Evolutionary conservation across 495 filamentous ascomycete genomes (phyloP).

Genomic region (Cudoniella acicularis): DNA sequence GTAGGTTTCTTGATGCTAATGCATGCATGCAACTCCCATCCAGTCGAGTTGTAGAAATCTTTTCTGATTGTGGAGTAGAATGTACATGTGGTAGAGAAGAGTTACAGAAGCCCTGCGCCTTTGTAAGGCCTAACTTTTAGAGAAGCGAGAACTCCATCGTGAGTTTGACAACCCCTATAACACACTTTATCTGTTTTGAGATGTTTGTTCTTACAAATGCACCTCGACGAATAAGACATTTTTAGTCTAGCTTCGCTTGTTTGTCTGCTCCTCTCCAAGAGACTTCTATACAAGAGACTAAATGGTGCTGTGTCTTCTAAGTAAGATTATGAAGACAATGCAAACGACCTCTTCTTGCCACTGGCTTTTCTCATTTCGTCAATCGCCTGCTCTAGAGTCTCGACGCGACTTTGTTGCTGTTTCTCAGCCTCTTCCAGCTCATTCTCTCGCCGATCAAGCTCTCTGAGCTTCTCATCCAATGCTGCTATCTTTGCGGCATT

Average conservation of each 20-base stretch:
- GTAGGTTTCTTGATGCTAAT: no score
- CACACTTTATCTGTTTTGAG: no score
- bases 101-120: neutral
- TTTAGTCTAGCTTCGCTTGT: neutral
- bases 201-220: no score
- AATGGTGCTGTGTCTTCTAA: neutral
- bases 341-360: constrained; percentile 37
- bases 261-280: neutral
- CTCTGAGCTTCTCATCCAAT: constrained; percentile 60
- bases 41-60: neutral
- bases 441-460: constrained; percentile 52
- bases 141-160: constrained; percentile 1
- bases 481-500: constrained; percentile 64
- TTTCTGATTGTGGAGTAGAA: constrained; percentile 16
- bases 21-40: neutral
- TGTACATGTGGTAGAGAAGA: constrained; percentile 16
- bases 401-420: constrained; percentile 52
- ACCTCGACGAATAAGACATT: neutral
- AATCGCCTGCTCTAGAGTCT: constrained; percentile 65
- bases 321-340: constrained; percentile 4
- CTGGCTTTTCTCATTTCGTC: constrained; percentile 53
- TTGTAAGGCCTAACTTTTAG: neutral
- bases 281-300: neutral
- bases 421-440: constrained; percentile 64
- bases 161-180: neutral